Evolutionary conservation across 441 rosid species (phyloP).

Genomic region (Gossypium gossypioides): DNA sequence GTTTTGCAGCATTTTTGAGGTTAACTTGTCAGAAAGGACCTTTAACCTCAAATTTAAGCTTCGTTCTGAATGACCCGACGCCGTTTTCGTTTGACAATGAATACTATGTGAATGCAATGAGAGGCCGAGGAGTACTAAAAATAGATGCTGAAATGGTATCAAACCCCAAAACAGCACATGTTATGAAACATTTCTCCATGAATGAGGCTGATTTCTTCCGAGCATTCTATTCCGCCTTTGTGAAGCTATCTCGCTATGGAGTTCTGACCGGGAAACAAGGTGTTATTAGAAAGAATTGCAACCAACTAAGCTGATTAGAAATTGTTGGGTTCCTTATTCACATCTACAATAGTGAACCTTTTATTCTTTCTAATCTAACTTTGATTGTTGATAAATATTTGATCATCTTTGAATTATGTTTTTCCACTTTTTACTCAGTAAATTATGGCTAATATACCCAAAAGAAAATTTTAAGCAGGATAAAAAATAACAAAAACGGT

Average conservation of each 20-base stretch:
- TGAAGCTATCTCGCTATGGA: constrained; percentile 27
- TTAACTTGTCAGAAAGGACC: constrained; percentile 20
- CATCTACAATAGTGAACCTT: not conserved
- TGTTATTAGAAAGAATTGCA: constrained; percentile 27
- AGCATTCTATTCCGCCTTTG: constrained; percentile 34
- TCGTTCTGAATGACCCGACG: constrained; percentile 36
- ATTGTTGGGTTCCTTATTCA: not conserved
- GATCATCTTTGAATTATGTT: not conserved
- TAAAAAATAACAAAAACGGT: too few species aligned
- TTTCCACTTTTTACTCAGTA: not conserved
- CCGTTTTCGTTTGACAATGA: constrained; percentile 25
- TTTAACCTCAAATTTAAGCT: constrained; percentile 20
- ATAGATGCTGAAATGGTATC: constrained; percentile 36
- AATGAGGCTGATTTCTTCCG: constrained; percentile 27
- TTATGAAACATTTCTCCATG: constrained; percentile 28
- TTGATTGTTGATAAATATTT: not conserved
- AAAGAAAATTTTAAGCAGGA: too few species aligned
- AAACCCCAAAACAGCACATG: constrained; percentile 28
- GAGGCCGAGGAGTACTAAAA: constrained; percentile 29
- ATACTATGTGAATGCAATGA: constrained; percentile 27
- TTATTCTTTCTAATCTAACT: not conserved
- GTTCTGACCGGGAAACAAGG: constrained; percentile 29
- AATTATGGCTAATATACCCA: too few species aligned
- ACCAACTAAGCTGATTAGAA: constrained; percentile 17
- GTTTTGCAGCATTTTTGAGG: constrained; percentile 26